These are phyloP conservation scores for Suillus spraguei DNA, from an alignment of 768 basidiomycete species.

Conservation along the genomic window DNA sequence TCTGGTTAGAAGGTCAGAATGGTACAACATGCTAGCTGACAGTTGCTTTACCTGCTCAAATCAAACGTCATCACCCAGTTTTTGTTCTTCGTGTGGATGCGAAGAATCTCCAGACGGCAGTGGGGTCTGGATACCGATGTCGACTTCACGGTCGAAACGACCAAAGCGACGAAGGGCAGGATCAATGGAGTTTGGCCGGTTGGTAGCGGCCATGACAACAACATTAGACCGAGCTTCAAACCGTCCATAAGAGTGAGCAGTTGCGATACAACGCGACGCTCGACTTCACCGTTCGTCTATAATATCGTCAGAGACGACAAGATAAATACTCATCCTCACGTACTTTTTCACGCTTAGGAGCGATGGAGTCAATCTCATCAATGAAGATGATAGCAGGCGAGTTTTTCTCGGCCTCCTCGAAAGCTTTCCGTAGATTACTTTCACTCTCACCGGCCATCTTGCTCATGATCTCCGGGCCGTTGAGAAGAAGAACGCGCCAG, in stretches of 20 bases:
- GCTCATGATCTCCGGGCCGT: conserved; percentile 99
- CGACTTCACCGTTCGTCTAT: conserved; percentile 99
- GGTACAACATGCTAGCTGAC: conserved; percentile 10
- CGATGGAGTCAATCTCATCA: conserved; percentile 99
- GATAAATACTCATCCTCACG: conserved; percentile 15
- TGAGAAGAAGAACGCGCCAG: conserved; percentile 99
- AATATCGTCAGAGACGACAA: conserved; percentile 14
- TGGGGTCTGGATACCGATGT: conserved; percentile 99
- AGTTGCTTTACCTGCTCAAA: conserved; percentile 71
- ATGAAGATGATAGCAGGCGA: conserved; percentile 99
- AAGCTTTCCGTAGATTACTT: conserved; percentile 96
- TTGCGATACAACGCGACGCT: conserved; percentile 98
- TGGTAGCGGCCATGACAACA: conserved; percentile 99
- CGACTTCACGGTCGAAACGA: conserved; percentile 98
- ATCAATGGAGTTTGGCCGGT: conserved; percentile 98
- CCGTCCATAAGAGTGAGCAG: conserved; percentile 99
- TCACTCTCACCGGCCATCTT: conserved; percentile 99
- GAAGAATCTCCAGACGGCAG: conserved; percentile 96
- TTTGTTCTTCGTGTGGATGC: conserved; percentile 99
- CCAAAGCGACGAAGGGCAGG: conserved; percentile 98
- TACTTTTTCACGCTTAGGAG: conserved; percentile 99
- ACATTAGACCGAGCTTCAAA: conserved; percentile 98
- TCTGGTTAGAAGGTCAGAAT: conserved; percentile 45
- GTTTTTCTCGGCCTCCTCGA: conserved; percentile 99
- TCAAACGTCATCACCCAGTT: conserved; percentile 96